These are phyloP conservation scores for Suhomyces guaymorum DNA, from an alignment of 1,139 yeast genomes.

Conservation along the genomic window DNA sequence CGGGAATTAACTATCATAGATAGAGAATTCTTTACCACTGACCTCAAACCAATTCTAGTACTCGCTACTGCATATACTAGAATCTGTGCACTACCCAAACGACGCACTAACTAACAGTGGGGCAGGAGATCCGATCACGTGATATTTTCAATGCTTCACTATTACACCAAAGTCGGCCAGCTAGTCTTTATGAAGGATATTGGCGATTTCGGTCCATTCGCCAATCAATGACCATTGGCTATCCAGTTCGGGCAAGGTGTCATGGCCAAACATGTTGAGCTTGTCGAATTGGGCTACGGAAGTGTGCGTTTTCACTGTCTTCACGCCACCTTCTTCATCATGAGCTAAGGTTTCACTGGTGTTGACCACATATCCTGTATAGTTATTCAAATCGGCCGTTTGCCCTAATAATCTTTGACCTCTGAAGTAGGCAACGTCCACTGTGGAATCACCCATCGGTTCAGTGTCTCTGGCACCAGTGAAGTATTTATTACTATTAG, in stretches of 20 bases:
- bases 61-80: too few species aligned
- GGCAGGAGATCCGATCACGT: too few species aligned
- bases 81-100: too few species aligned
- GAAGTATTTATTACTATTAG: conserved; percentile 39
- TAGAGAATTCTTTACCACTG: too few species aligned
- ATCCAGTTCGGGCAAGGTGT: conserved; percentile 30
- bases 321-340: conserved; percentile 18
- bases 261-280: conserved; percentile 43
- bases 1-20: too few species aligned
- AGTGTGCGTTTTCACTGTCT: conserved; percentile 29
- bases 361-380: conserved; percentile 34
- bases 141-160: not conserved
- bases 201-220: conserved; percentile 38
- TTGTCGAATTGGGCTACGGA: conserved; percentile 35
- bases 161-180: not conserved
- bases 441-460: conserved; percentile 17
- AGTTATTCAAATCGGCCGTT: conserved; percentile 21
- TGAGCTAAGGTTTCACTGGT: conserved; percentile 31
- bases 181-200: conserved; percentile 28
- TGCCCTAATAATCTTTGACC: conserved; percentile 43
- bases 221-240: conserved; percentile 37
- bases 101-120: too few species aligned
- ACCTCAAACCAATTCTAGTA: too few species aligned
- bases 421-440: conserved; percentile 36
- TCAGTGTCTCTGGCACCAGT: conserved; percentile 35